A percentile compares a stretch with the other conserved stretches of the same genome.
phyloP scores from a whole-genome alignment of 805 yeast genomes.

The Kodamaea sagamina region DNA sequence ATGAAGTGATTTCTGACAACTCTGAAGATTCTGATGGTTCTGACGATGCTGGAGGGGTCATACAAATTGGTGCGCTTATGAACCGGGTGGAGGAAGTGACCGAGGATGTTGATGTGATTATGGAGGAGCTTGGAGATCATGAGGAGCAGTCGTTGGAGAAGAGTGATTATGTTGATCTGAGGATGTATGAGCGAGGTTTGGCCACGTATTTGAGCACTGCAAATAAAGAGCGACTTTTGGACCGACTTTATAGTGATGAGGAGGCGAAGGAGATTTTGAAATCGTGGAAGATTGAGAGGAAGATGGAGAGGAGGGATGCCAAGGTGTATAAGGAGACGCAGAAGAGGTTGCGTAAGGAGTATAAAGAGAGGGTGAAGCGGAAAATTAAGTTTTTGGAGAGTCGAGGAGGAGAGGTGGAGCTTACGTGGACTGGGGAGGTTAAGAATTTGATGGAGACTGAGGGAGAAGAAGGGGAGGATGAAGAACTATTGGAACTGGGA shows the following conservation, averaged over 20 bases:
- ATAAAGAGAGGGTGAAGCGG: conserved; percentile 10
- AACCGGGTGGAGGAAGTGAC: background rate
- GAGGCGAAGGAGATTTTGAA: conserved; percentile 16
- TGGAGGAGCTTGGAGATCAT: conserved; percentile 1
- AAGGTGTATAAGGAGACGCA: background rate
- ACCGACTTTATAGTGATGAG: conserved; percentile 8
- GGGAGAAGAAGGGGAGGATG: conserved; percentile 1
- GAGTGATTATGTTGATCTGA: conserved; percentile 12
- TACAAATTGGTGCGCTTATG: background rate
- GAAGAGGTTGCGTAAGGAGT: conserved; percentile 11
- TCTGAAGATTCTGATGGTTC: no score
- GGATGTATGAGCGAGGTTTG: conserved; percentile 18
- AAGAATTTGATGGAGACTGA: background rate
- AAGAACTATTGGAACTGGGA: conserved; percentile 8
- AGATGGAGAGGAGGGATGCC: conserved; percentile 12
- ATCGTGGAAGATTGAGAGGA: conserved; percentile 14
- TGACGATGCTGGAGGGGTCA: background rate
- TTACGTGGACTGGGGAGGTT: background rate
- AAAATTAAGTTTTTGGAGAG: conserved; percentile 1
- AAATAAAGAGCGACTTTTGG: background rate
- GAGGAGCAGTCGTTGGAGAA: conserved; percentile 14
- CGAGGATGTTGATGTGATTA: background rate
- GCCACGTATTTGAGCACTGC: conserved; percentile 11
- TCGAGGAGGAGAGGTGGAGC: conserved; percentile 8
- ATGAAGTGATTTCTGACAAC: no score